A percentile compares a stretch with the other conserved stretches of the same genome.
Evolutionary conservation across 495 filamentous ascomycete species (phyloP).

Genomic region (Polyplosphaeria fusca): DNA sequence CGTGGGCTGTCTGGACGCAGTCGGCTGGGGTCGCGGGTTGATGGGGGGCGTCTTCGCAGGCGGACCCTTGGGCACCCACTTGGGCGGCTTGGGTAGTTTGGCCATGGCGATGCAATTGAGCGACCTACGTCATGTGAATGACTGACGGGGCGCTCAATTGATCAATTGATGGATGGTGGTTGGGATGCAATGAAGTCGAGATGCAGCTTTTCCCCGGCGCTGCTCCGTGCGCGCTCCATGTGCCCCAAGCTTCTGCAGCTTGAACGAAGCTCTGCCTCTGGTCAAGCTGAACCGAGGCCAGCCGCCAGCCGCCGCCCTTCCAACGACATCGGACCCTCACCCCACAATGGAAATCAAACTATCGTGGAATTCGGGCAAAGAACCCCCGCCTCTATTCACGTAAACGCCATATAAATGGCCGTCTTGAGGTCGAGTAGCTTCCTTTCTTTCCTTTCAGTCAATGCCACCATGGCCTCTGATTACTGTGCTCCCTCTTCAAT

Average conservation of each 20-base stretch:
- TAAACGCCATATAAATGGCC: no score
- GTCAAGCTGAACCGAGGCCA: background rate
- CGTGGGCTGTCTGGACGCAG: background rate
- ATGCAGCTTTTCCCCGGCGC: slow-evolving; percentile 6
- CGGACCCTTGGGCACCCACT: background rate
- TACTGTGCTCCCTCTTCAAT: slow-evolving; percentile 20
- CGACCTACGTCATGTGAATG: background rate
- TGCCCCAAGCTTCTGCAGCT: no score
- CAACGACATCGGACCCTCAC: slow-evolving; percentile 18
- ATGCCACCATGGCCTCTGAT: no score
- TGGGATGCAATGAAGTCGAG: background rate
- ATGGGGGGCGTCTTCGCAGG: background rate
- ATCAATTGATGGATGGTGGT: background rate
- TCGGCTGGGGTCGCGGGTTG: background rate
- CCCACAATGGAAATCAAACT: no score
- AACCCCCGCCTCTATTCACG: no score
- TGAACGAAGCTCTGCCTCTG: slow-evolving; percentile 2
- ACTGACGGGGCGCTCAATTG: slow-evolving; percentile 14
- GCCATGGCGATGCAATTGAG: slow-evolving; percentile 21
- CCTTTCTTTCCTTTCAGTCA: no score
- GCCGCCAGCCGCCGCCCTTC: slow-evolving; percentile 16
- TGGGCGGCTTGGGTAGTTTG: slow-evolving; percentile 19
- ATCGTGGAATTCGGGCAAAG: background rate
- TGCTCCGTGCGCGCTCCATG: background rate
- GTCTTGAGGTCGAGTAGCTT: no score